Evolutionary conservation across 2,329 filamentous ascomycete species (phyloP), one percentile per base, ranked within the genome.

Genomic region (Mollisia scopiformis): DNA sequence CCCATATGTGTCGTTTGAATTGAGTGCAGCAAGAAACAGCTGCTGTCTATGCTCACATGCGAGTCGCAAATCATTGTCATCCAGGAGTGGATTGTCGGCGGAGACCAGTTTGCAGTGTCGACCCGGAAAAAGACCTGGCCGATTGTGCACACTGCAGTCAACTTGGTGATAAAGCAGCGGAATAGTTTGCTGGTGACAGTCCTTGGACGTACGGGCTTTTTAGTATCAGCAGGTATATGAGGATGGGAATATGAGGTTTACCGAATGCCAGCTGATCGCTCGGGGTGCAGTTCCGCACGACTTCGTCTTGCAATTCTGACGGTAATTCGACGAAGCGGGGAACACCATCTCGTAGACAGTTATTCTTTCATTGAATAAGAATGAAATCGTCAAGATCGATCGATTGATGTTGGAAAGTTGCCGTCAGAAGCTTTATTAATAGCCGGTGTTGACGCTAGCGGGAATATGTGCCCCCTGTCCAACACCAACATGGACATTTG

Each of bases 111-210:
- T 56, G 11, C 14, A 21, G 35, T 23, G n/a, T 27, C n/a, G 16
- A 6, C 43, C 19, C 6, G 21, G 54, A 23, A 56, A 56, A 2
- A 49, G n/a, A 21, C 54, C 54, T 16, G 28, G 27, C 3, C 33
- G 19, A 33, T 56, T 35, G 23, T 56, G 54, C 6, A 35, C 19
- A 33, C 54, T 56, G 19, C 47, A 30, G 33, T 56, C 54, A 16
- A 56, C 28, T 27, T 49, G 8, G 13, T 25, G 14, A 19, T 56
- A 56, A 6, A 56, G 41, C 11, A 33, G 30, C 10, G 16, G 28
- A 27, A 56, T 49, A 2, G 31, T 30, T 28, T 27, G 43, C 10
- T 49, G 5, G 23, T 49, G 10, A 14, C 6, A 27, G 23, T 13
- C 14, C 43, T 49, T 49, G 5, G 43, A 49, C 16, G 43, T 49